phyloP scores from a whole-genome alignment of 2,329 filamentous ascomycete species.

The Calonectria pteridis region DNA sequence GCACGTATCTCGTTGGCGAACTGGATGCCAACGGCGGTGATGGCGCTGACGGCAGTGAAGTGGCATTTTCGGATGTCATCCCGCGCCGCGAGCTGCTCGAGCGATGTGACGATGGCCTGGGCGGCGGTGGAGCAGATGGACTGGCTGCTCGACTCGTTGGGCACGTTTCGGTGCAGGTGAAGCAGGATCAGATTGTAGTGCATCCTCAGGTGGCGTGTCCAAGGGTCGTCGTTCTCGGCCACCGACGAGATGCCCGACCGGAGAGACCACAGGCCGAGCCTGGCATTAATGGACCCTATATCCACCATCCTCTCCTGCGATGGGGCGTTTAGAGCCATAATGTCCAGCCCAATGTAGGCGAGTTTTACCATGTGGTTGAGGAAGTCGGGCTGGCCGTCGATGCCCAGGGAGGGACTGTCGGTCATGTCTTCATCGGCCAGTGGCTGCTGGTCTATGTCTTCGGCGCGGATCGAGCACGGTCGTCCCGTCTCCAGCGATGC shows the following conservation, averaged over 20 bases:
- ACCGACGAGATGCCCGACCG: slow-evolving; percentile 41
- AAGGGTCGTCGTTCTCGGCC: slow-evolving; percentile 36
- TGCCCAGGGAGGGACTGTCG: not conserved
- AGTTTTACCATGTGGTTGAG: slow-evolving; percentile 41
- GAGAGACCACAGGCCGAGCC: slow-evolving; percentile 41
- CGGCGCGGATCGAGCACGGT: slow-evolving; percentile 39
- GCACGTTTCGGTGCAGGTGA: slow-evolving; percentile 39
- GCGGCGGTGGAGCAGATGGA: slow-evolving; percentile 43
- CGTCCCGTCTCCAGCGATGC: slow-evolving; percentile 37
- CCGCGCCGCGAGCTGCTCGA: slow-evolving; percentile 35
- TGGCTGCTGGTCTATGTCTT: slow-evolving; percentile 41
- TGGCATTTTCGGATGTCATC: slow-evolving; percentile 41
- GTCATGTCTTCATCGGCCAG: slow-evolving; percentile 38
- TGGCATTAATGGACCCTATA: slow-evolving; percentile 36
- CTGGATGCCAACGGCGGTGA: slow-evolving; percentile 41
- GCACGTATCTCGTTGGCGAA: slow-evolving; percentile 41
- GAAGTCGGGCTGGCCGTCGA: slow-evolving; percentile 32
- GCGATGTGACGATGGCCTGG: slow-evolving; percentile 39
- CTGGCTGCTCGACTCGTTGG: slow-evolving; percentile 30
- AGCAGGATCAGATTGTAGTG: slow-evolving; percentile 41
- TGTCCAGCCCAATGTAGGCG: slow-evolving; percentile 39
- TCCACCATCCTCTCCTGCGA: slow-evolving; percentile 35
- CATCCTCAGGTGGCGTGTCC: slow-evolving; percentile 41
- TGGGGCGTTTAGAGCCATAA: slow-evolving; percentile 36
- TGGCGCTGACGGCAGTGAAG: slow-evolving; percentile 41